These are phyloP conservation scores for Podospora pseudoanserina DNA, from an alignment of 495 filamentous ascomycete species.

Conservation along the genomic window DNA sequence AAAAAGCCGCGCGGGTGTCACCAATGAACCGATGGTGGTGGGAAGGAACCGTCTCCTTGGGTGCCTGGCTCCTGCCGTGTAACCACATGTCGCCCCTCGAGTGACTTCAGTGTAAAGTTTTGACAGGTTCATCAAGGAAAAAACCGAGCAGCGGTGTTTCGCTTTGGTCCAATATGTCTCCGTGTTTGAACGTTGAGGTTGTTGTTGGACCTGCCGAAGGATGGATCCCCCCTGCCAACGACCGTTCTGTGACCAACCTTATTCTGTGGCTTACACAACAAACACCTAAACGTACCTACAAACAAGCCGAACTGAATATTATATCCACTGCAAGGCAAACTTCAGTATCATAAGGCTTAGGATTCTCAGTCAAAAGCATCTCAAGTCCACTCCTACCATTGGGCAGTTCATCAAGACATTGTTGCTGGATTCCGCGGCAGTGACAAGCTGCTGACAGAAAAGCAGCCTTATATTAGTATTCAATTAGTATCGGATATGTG, in stretches of 20 bases:
- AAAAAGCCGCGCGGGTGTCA: not conserved
- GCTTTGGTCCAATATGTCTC: too few species aligned
- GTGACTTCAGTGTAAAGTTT: too few species aligned
- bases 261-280: not conserved
- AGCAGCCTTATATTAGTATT: not conserved
- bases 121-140: too few species aligned
- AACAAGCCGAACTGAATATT: not conserved
- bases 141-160: too few species aligned
- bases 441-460: not conserved
- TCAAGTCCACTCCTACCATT: not conserved
- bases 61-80: not conserved
- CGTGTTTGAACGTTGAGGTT: too few species aligned
- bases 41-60: not conserved
- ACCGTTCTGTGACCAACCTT: not conserved
- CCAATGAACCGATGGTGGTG: not conserved
- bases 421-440: not conserved
- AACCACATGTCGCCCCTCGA: not conserved
- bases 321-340: not conserved
- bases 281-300: not conserved
- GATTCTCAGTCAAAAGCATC: not conserved
- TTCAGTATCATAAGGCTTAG: not conserved
- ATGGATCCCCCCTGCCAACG: not conserved
- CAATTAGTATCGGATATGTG: not conserved
- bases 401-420: too few species aligned
- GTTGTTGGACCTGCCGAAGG: not conserved